phyloP scores from a whole-genome alignment of 257 asterid species.

The Capsicum chinense region DNA sequence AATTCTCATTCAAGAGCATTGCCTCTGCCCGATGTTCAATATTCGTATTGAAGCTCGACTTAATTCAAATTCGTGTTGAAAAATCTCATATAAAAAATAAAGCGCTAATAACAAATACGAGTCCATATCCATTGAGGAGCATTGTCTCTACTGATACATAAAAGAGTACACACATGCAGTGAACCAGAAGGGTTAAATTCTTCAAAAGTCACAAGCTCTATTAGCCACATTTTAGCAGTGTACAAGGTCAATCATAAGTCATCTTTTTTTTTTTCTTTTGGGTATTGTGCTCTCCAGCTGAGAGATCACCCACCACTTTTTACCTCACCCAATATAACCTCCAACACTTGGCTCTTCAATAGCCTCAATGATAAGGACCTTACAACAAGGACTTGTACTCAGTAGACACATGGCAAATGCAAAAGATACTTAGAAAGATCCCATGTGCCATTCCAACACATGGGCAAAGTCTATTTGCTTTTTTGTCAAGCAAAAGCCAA shows the following conservation, averaged over 20 bases:
- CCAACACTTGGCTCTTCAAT: slow-evolving; percentile 48
- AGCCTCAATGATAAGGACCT: slow-evolving; percentile 42
- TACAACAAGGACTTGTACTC: slow-evolving; percentile 9
- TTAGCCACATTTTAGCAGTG: slow-evolving; percentile 34
- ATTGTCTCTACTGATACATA: background rate
- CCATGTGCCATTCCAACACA: slow-evolving; percentile 33
- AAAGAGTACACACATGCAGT: background rate
- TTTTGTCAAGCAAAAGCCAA: slow-evolving; percentile 28
- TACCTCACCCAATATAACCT: slow-evolving; percentile 36
- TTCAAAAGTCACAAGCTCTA: background rate
- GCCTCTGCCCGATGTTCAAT: background rate
- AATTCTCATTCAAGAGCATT: background rate
- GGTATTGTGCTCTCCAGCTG: slow-evolving; percentile 54
- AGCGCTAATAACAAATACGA: background rate
- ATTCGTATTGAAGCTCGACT: background rate
- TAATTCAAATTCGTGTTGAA: too few relatives aligned
- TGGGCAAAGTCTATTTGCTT: slow-evolving; percentile 27
- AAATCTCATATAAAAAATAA: background rate
- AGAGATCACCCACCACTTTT: slow-evolving; percentile 37
- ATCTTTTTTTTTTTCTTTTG: background rate
- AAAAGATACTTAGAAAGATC: slow-evolving; percentile 8
- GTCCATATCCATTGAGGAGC: background rate
- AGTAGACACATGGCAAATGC: slow-evolving; percentile 30
- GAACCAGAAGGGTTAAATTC: background rate
- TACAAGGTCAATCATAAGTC: slow-evolving; percentile 24